Evolutionary conservation across 2,329 filamentous ascomycete genomes (phyloP).

Genomic region (Anthostomella pinea): DNA sequence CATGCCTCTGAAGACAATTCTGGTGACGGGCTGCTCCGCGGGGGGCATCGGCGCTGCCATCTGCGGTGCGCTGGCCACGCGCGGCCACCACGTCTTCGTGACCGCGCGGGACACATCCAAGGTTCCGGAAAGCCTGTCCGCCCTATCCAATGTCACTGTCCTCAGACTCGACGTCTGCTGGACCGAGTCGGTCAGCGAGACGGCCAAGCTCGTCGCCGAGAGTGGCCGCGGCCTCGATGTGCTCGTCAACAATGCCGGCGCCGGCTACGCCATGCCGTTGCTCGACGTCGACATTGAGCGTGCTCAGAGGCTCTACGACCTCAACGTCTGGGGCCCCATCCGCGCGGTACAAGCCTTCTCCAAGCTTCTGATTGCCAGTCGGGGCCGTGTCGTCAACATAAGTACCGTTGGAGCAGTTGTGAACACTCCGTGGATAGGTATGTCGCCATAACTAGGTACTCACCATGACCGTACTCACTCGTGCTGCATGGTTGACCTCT

Average conservation of each 20-base stretch:
- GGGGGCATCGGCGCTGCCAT: conserved; percentile 7
- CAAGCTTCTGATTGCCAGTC: conserved; percentile 2
- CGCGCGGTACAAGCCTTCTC: conserved; percentile 8
- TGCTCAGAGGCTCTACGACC: conserved; percentile 7
- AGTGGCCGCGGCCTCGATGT: conserved; percentile 7
- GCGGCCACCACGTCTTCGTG: conserved; percentile 8
- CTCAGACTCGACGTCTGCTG: conserved; percentile 13
- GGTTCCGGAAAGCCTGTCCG: background rate
- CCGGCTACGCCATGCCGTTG: conserved; percentile 5
- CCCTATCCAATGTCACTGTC: conserved; percentile 3
- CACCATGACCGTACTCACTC: no score
- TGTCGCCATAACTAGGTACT: no score
- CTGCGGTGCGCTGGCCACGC: background rate
- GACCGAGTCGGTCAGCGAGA: conserved; percentile 3
- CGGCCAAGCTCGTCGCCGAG: background rate
- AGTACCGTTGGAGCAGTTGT: background rate
- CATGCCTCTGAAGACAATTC: conserved; percentile 4
- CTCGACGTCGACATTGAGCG: conserved; percentile 7
- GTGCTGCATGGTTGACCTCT: no score
- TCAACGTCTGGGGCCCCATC: conserved; percentile 8
- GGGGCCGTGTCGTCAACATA: conserved; percentile 6
- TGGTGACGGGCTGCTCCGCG: conserved; percentile 6
- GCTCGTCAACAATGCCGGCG: conserved; percentile 14
- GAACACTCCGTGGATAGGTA: conserved; percentile 2
- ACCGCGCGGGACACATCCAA: conserved; percentile 7